Conservation (phyloP, 768 basidiomycete genomes). For the Russula emetica region DNA sequence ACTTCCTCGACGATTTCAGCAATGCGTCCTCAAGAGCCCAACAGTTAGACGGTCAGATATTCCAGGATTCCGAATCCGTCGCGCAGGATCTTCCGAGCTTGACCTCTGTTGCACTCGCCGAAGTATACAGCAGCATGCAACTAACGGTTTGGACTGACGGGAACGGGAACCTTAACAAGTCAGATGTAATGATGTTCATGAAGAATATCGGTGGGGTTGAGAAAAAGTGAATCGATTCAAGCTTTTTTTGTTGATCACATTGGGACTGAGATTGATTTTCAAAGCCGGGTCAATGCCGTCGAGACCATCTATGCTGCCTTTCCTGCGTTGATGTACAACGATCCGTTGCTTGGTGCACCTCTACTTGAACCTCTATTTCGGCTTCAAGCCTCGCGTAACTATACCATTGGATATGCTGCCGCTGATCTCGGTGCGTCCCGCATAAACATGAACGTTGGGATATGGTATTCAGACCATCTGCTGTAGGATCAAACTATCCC, state of each 20-base stretch:
- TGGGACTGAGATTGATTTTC: neutral
- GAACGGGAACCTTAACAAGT: slow-evolving; percentile 47
- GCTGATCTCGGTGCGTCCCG: slow-evolving; percentile 28
- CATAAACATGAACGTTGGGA: neutral
- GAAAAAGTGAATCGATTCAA: slow-evolving; percentile 36
- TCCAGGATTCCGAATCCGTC: slow-evolving; percentile 44
- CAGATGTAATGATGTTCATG: slow-evolving; percentile 53
- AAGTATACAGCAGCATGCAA: slow-evolving; percentile 51
- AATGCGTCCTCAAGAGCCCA: slow-evolving; percentile 45
- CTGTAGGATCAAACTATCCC: slow-evolving; percentile 16
- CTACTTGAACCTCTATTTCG: slow-evolving; percentile 30
- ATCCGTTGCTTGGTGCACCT: slow-evolving; percentile 44
- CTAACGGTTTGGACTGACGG: slow-evolving; percentile 48
- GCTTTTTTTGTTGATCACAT: neutral
- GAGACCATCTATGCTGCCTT: slow-evolving; percentile 52
- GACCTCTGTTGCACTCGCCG: slow-evolving; percentile 50
- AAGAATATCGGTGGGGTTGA: slow-evolving; percentile 30
- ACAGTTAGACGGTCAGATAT: slow-evolving; percentile 46
- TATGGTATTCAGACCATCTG: neutral
- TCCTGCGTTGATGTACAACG: slow-evolving; percentile 50
- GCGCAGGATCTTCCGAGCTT: slow-evolving; percentile 48
- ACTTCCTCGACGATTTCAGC: slow-evolving; percentile 43
- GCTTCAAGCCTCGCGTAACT: slow-evolving; percentile 24
- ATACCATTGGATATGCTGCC: slow-evolving; percentile 21
- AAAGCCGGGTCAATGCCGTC: slow-evolving; percentile 42